phyloP scores from a whole-genome alignment of 306 rosid species.

The apple (Malus domestica) region ASM211411v1 NC_041804.1:811501-812000 shows the following conservation, averaged over 20 bases:
- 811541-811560: constrained; percentile 18
- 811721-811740: constrained; percentile 87
- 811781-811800: constrained; percentile 2
- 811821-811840: neutral
- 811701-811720: constrained; percentile 67
- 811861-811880: neutral
- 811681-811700: constrained; percentile 2
- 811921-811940: neutral
- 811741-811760: constrained; percentile 91
- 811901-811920: neutral
- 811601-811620: neutral
- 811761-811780: constrained; percentile 97
- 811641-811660: constrained; percentile 1
- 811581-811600: constrained; percentile 1
- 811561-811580: neutral
- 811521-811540: constrained; percentile 7
- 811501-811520: neutral
- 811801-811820: neutral
- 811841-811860: neutral
- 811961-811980: neutral
- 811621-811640: neutral
- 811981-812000: neutral
- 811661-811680: neutral
- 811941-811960: neutral
- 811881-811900: neutral